Evolutionary conservation across 495 filamentous ascomycete genomes (phyloP), one percentile per base, ranked within the genome.

Genomic region (Trichoderma asperelloides): DNA sequence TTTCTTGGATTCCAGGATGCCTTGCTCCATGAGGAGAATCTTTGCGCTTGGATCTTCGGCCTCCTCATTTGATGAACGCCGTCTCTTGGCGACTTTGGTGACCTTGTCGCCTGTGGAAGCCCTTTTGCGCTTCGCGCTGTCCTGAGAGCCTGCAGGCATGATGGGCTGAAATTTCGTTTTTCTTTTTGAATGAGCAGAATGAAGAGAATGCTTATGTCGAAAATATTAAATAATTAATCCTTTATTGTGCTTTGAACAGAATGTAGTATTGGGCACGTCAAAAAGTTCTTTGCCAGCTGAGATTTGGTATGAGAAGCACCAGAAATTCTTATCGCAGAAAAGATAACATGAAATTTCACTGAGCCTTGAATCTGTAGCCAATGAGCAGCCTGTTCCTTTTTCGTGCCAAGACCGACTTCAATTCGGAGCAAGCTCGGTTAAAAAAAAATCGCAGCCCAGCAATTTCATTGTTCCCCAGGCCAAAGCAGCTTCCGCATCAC

Each of bases 1-100:
- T 74, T 90, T 90, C 68, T 88, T 89, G 30, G 92, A 96, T 74
- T 93, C 87, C 67, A 89, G 81, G 62, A 96, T 90, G 69, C 92
- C 87, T 68, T 83, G 79, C 78, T 96, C 92, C 27, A 96, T 86
- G 21, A 83, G 71, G 65, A 88, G 76, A 66, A 95, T 88, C 64
- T 85, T 81, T 63, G 82, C 78, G 72, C 86, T 79, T 12, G 74
- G 75, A 74, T 85, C 80, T 67, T 84, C 76, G 69, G 79, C 75
- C 23, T 68, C 65, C 18, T 63, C 68, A 78, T 9, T 60, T 47
- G 72, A 75, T 71, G 77, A 81, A 65, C 81, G 80, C 67, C 84
- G 77, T 68, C 84, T 86, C 78, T 69, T 83, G 51, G 51, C 51
- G 25, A 60, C 75, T 68, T 78, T 74, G 69, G 76, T 72, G 65